Evolutionary conservation across 176 grass and related monocot species (phyloP).

Genomic region (Tuctoria greenei): DNA sequence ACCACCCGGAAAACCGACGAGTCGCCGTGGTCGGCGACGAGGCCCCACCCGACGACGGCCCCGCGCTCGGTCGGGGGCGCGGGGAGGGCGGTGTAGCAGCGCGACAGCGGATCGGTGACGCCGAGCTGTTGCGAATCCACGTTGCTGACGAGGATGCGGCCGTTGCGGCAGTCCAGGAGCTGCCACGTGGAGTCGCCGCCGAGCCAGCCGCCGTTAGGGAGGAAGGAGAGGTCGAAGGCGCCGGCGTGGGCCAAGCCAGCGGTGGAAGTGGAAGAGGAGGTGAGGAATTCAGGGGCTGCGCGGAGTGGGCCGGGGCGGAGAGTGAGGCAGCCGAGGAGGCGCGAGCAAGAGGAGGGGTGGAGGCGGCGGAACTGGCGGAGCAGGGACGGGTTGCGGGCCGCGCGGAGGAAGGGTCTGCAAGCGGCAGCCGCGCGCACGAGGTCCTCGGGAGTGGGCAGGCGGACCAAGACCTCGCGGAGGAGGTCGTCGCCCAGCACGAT

Average conservation of each 20-base stretch:
- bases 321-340: conserved; percentile 36
- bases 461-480: conserved; percentile 40
- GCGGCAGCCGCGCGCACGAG: conserved; percentile 35
- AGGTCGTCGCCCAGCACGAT: conserved; percentile 39
- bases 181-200: conserved; percentile 28
- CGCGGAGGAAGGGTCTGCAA: conserved; percentile 42
- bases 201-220: conserved; percentile 26
- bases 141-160: conserved; percentile 28
- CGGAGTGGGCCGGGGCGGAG: not conserved
- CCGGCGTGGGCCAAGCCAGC: not conserved
- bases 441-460: conserved; percentile 25
- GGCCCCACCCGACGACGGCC: conserved; percentile 36
- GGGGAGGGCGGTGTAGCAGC: conserved; percentile 2
- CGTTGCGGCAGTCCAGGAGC: conserved; percentile 44
- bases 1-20: conserved; percentile 27
- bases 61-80: not conserved
- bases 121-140: not conserved
- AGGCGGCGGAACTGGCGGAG: conserved; percentile 56
- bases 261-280: not conserved
- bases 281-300: not conserved
- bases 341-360: conserved; percentile 32
- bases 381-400: conserved; percentile 36
- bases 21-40: conserved; percentile 43
- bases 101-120: conserved; percentile 38
- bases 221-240: conserved; percentile 37